Conservation (phyloP, 2,329 filamentous ascomycete genomes). For the Alternaria conjuncta region DNA sequence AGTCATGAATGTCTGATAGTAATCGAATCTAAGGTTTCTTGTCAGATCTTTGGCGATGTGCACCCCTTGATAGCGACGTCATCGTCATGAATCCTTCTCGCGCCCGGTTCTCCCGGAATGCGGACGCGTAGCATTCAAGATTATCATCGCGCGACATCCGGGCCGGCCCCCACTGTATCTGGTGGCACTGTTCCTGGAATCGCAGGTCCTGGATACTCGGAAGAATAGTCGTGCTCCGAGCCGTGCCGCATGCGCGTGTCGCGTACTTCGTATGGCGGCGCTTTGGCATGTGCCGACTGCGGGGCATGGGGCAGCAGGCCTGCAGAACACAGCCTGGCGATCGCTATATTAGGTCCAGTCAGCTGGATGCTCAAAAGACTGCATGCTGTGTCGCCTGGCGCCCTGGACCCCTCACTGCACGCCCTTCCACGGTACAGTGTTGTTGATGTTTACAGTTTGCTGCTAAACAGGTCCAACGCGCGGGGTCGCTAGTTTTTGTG, state of each 20-base stretch:
- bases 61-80: background rate
- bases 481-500: slow-evolving; percentile 32
- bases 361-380: slow-evolving; percentile 8
- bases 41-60: background rate
- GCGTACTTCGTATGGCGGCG: slow-evolving; percentile 9
- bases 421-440: background rate
- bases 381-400: background rate
- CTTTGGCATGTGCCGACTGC: slow-evolving; percentile 10
- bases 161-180: background rate
- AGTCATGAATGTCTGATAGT: background rate
- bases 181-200: slow-evolving; percentile 3
- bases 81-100: background rate
- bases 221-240: slow-evolving; percentile 11
- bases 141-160: background rate
- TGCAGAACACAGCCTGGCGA: slow-evolving; percentile 6
- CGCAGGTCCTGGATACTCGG: background rate
- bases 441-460: slow-evolving; percentile 12
- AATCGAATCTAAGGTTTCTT: background rate
- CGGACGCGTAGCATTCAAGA: background rate
- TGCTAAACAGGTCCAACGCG: slow-evolving; percentile 17
- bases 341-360: slow-evolving; percentile 6
- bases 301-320: slow-evolving; percentile 16
- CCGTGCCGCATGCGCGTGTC: slow-evolving; percentile 17
- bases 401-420: background rate
- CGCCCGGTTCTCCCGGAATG: slow-evolving; percentile 5